These are phyloP conservation scores for Fusarium sp. DNA, from an alignment of 2,329 filamentous ascomycete species.

Conservation along the genomic window DNA sequence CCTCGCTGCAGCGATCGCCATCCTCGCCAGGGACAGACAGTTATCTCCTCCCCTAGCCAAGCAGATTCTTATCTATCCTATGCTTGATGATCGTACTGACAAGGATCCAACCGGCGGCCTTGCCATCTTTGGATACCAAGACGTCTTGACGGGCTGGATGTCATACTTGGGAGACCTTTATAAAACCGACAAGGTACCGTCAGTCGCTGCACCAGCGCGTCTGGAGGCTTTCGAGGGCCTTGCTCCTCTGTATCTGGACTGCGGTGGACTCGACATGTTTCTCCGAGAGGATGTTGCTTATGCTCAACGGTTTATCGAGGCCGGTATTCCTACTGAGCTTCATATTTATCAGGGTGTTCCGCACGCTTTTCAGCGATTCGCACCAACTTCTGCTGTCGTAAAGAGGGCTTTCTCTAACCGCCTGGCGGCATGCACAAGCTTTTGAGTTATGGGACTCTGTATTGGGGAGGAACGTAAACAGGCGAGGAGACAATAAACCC, in stretches of 20 bases:
- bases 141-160: background rate
- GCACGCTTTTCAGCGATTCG: background rate
- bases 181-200: background rate
- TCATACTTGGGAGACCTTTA: background rate
- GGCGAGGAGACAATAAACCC: background rate
- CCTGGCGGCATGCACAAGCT: background rate
- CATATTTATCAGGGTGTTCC: background rate
- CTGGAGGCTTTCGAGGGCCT: background rate
- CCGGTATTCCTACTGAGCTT: background rate
- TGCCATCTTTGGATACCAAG: background rate
- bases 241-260: background rate
- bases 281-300: background rate
- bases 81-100: background rate
- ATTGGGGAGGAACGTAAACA: background rate
- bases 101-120: background rate
- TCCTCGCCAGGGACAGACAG: background rate
- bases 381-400: background rate
- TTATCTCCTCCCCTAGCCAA: background rate
- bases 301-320: background rate
- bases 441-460: background rate
- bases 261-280: background rate
- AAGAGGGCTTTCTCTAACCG: background rate
- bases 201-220: background rate
- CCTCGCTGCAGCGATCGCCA: background rate
- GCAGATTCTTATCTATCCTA: background rate